Conservation (phyloP, 306 rosid genomes). For the Cicer arietinum region DNA sequence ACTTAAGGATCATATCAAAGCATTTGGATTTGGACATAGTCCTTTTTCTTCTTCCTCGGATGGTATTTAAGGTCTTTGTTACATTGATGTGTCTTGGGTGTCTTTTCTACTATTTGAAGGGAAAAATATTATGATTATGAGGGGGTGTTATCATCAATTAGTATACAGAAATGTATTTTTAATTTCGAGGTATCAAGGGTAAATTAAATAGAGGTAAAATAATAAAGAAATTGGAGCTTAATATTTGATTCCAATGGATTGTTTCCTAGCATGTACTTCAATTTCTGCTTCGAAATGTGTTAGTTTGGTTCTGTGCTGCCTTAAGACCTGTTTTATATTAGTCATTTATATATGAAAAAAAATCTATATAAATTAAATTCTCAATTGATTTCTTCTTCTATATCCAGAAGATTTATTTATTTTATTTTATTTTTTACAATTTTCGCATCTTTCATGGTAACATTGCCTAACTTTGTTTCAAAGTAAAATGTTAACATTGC, state of each 20-base stretch:
- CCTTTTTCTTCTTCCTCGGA: conserved; percentile 53
- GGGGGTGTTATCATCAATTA: neutral
- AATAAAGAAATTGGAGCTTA: neutral
- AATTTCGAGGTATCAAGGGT: neutral
- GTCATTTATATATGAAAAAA: neutral
- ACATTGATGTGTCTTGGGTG: neutral
- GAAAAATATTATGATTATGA: too few relatives aligned
- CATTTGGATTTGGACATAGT: conserved; percentile 69
- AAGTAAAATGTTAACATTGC: too few relatives aligned
- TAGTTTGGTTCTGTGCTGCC: neutral
- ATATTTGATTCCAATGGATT: neutral
- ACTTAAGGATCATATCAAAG: conserved; percentile 67
- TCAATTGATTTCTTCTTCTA: neutral
- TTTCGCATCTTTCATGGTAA: too few relatives aligned
- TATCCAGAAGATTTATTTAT: neutral
- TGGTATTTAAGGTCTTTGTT: neutral
- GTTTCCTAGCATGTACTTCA: neutral
- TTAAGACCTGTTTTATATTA: neutral
- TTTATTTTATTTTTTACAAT: too few relatives aligned
- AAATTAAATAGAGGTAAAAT: neutral
- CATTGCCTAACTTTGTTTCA: neutral
- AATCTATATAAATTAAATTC: neutral
- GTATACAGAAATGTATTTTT: neutral
- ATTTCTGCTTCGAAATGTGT: neutral
- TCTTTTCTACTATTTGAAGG: neutral